phyloP scores from a whole-genome alignment of 2,329 filamentous ascomycete species.

The Fusarium buharicum region DNA sequence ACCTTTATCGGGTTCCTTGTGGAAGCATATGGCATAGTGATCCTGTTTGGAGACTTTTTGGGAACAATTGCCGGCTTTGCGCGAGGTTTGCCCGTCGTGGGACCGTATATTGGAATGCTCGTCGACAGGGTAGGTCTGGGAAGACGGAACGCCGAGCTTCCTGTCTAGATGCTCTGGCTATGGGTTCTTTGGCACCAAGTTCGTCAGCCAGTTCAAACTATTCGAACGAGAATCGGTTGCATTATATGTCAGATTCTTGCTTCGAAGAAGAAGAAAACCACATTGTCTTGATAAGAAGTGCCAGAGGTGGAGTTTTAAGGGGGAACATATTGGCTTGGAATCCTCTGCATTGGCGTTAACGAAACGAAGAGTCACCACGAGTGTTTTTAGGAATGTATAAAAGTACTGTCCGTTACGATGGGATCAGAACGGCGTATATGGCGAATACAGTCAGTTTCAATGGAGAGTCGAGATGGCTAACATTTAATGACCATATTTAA shows the following conservation, averaged over 20 bases:
- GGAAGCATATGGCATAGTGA: conserved; percentile 91
- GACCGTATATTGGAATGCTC: conserved; percentile 81
- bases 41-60: conserved; percentile 96
- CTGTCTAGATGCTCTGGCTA: conserved; percentile 64
- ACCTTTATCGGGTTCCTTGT: conserved; percentile 89
- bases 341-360: conserved; percentile 40
- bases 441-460: conserved; percentile 13
- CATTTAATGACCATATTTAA: conserved; percentile 3
- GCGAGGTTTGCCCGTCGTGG: conserved; percentile 83
- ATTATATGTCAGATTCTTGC: conserved; percentile 11
- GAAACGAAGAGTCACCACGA: conserved; percentile 21
- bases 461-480: conserved; percentile 10
- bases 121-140: conserved; percentile 77
- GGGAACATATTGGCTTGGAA: conserved; percentile 36
- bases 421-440: conserved; percentile 16
- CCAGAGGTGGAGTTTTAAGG: conserved; percentile 37
- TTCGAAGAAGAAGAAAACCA: not conserved
- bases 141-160: conserved; percentile 79
- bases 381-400: conserved; percentile 13
- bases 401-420: conserved; percentile 23
- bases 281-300: conserved; percentile 27
- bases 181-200: not conserved
- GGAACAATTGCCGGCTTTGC: conserved; percentile 91
- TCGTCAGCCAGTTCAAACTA: not conserved
- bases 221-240: not conserved